A percentile compares a stretch with the other conserved stretches of the same genome.
phyloP scores from a whole-genome alignment of 1,284 basidiomycete genomes.

The Sanguinoderma infundibulare region DNA sequence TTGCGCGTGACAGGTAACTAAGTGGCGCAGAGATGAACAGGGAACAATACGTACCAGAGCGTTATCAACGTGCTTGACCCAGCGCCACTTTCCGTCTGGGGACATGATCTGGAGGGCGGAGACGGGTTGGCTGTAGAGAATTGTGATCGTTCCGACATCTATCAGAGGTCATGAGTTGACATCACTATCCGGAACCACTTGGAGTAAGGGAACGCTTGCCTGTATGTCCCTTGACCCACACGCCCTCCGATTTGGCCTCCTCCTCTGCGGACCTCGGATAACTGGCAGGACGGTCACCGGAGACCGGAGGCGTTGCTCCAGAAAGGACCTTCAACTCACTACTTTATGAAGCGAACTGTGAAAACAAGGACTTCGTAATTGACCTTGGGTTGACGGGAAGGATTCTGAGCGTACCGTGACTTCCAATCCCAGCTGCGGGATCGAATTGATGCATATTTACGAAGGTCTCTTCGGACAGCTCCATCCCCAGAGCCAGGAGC shows the following conservation, averaged over 20 bases:
- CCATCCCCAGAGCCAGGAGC: slow-evolving; percentile 44
- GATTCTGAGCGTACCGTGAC: slow-evolving; percentile 30
- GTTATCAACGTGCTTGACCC: slow-evolving; percentile 62
- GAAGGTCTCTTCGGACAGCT: slow-evolving; percentile 39
- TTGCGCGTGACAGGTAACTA: not conserved
- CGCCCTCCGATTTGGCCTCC: slow-evolving; percentile 52
- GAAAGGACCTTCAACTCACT: slow-evolving; percentile 28
- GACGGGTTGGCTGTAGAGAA: slow-evolving; percentile 64
- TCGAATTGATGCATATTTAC: slow-evolving; percentile 36
- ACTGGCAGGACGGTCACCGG: slow-evolving; percentile 1
- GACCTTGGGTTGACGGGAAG: not conserved
- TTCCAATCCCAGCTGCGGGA: slow-evolving; percentile 26
- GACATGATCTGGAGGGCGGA: slow-evolving; percentile 53
- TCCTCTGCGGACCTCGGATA: slow-evolving; percentile 48
- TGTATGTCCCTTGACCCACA: slow-evolving; percentile 57
- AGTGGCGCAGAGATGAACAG: not conserved
- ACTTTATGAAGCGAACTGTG: slow-evolving; percentile 41
- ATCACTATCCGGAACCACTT: not conserved
- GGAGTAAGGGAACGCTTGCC: slow-evolving; percentile 11
- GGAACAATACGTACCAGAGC: slow-evolving; percentile 45
- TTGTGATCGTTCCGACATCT: slow-evolving; percentile 60
- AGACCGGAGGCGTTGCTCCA: not conserved
- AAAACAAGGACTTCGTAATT: not conserved
- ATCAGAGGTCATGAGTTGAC: not conserved
- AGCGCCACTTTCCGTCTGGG: slow-evolving; percentile 57